Evolutionary conservation across 1,284 basidiomycete genomes (phyloP), one percentile per base, ranked within the genome.

Genomic region (Wolfiporia cocos): DNA sequence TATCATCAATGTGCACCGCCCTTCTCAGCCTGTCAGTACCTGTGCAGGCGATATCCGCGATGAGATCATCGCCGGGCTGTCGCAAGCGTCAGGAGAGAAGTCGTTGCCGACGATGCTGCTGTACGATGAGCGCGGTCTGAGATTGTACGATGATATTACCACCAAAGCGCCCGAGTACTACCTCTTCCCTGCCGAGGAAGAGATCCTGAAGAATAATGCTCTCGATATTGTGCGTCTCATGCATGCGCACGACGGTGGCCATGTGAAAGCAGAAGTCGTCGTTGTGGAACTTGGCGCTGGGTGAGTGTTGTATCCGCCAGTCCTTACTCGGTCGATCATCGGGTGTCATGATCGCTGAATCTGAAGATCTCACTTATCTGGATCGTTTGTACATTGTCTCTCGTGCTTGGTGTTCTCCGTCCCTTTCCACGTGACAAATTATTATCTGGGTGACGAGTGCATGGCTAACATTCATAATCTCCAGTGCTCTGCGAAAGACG

Each of bases 231-330:
- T 87, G 4, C 74, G 69, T 17, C 67, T 71, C 44, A 91, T 90
- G 81, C 90, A 91, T 49, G 53, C 63, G n/a, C 69, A 65, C 3
- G 66, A 68, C 41, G 70, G 69, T 7, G 71, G 72, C 35, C 71
- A 78, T 20, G 68, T 70, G 2, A 50, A 65, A 14, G 57, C 64
- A 12, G 66, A 67, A 23, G 73, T 74, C 55, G 74, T 83, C 36
- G 73, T 93, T 2, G 68, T 95, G 34, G 91, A 95, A 61, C 71
- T 95, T 14, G 91, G 92, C 40, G 89, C 92, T 19, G 90, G 90
- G 89, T 92, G 63, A 73, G 86, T 78, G 6, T 44, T 44, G 36
- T 30, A 37, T 32, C 17, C 19, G 5, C 41, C 29, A 19, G 28
- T 41, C 32, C n/a, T 42, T 33, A n/a, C n/a, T n/a, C n/a, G n/a